Evolutionary conservation across 495 filamentous ascomycete species (phyloP).

Genomic region (Neurospora cerealis): DNA sequence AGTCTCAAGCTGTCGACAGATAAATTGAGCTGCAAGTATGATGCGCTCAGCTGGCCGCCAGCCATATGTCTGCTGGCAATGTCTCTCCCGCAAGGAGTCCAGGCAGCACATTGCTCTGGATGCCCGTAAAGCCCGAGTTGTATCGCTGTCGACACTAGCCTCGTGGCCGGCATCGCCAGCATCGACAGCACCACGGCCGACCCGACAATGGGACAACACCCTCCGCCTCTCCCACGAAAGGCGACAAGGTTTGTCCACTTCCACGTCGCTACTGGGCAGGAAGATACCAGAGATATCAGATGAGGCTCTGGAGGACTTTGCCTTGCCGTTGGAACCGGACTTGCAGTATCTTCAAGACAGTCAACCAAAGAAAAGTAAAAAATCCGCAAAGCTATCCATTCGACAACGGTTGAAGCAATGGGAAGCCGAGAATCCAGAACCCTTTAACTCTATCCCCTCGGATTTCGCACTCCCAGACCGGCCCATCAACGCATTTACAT

Average conservation of each 20-base stretch:
- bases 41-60: slow-evolving; percentile 14
- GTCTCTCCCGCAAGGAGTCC: slow-evolving; percentile 6
- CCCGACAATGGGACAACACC: background rate
- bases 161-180: background rate
- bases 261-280: background rate
- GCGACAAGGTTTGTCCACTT: background rate
- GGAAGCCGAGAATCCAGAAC: slow-evolving; percentile 36
- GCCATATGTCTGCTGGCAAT: slow-evolving; percentile 25
- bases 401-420: slow-evolving; percentile 45
- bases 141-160: background rate
- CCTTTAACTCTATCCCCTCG: background rate
- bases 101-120: background rate
- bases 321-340: background rate
- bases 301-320: background rate
- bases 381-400: slow-evolving; percentile 15
- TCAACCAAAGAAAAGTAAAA: background rate
- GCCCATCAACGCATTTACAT: background rate
- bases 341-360: background rate
- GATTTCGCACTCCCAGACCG: background rate
- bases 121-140: background rate
- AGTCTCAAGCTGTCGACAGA: background rate
- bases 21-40: slow-evolving; percentile 6
- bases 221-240: background rate
- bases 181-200: background rate
- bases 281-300: background rate